These are phyloP conservation scores for Solanum paucissectum DNA, from an alignment of 257 asterid species.

Conservation along the genomic window DNA sequence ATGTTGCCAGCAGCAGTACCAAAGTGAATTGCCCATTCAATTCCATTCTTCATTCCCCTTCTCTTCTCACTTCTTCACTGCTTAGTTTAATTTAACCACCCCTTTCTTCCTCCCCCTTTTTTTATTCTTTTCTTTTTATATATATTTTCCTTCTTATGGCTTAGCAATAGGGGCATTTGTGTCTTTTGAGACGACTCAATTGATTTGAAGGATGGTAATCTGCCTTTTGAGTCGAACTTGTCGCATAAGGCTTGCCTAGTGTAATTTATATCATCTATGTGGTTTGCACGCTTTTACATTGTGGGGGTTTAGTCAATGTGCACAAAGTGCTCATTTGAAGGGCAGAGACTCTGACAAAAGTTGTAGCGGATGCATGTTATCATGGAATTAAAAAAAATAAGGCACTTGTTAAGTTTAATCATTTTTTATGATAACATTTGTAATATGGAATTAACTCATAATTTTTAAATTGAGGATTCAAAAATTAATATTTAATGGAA, in stretches of 20 bases:
- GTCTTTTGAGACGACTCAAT: neutral
- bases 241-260: rapidly evolving
- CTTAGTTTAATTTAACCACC: neutral
- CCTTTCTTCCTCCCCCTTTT: neutral
- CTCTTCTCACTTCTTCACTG: neutral
- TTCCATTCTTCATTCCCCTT: neutral
- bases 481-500: neutral
- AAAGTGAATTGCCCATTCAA: neutral
- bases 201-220: neutral
- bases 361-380: rapidly evolving
- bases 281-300: rapidly evolving
- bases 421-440: too few species aligned
- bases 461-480: neutral
- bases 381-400: too few species aligned
- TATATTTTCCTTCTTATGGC: neutral
- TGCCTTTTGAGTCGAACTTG: neutral
- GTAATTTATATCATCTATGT: rapidly evolving
- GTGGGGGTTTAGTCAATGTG: neutral
- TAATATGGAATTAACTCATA: too few species aligned
- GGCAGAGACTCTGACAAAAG: rapidly evolving
- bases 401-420: neutral
- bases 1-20: neutral
- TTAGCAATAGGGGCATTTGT: neutral
- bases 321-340: too few species aligned
- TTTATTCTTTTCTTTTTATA: neutral